Evolutionary conservation across 106 monocot species (phyloP).

Genomic region (Phalaenopsis aphrodite): DNA sequence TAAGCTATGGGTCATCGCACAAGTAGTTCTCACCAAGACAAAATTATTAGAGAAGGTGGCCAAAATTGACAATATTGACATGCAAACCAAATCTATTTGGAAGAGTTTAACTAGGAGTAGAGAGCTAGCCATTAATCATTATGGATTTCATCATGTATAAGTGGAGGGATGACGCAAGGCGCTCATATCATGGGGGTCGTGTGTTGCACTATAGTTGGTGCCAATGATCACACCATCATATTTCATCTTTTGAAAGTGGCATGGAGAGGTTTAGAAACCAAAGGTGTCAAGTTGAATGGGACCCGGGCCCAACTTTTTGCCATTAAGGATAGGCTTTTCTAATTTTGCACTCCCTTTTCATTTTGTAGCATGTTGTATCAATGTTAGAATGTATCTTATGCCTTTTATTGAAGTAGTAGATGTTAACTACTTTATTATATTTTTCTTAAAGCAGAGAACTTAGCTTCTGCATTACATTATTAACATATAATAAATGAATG

Average conservation of each 20-base stretch:
- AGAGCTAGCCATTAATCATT: no score
- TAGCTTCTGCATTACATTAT: background rate
- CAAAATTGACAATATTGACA: no score
- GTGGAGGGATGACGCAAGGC: no score
- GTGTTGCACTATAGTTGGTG: no score
- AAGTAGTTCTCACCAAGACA: no score
- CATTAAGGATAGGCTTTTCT: background rate
- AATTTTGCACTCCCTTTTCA: background rate
- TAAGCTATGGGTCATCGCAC: no score
- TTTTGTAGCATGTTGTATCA: background rate
- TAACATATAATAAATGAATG: background rate
- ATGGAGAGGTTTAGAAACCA: background rate
- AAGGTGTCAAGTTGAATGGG: background rate
- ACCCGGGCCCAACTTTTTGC: background rate
- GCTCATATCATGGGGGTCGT: no score
- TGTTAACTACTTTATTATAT: background rate
- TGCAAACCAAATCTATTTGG: no score
- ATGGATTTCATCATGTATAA: no score
- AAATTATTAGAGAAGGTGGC: no score
- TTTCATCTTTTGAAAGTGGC: background rate
- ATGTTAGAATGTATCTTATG: background rate
- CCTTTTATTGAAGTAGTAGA: background rate
- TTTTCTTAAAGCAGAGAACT: background rate
- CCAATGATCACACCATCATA: no score
- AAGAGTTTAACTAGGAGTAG: no score